These are phyloP conservation scores for Aspergillus niger DNA, from an alignment of 2,329 filamentous ascomycete genomes.

Conservation along the genomic window DNA sequence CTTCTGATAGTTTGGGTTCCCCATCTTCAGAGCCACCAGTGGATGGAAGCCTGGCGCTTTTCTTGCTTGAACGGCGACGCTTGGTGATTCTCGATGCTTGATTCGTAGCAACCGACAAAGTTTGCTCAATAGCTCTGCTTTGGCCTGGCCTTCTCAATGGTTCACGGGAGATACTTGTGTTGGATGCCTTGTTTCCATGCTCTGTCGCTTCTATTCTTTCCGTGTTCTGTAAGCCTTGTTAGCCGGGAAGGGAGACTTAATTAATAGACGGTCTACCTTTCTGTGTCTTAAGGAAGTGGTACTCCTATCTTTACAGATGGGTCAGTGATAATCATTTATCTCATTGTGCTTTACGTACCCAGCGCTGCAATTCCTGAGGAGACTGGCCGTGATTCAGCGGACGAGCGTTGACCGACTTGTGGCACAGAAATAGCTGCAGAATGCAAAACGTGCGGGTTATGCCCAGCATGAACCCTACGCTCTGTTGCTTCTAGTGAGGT, in stretches of 20 bases:
- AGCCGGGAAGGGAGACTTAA: neutral
- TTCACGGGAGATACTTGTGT: too few species aligned
- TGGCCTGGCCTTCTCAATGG: too few species aligned
- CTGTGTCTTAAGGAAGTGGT: too few species aligned
- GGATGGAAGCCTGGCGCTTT: neutral
- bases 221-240: neutral
- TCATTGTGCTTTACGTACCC: neutral
- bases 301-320: too few species aligned
- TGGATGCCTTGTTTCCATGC: too few species aligned
- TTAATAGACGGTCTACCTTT: neutral
- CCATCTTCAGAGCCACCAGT: neutral
- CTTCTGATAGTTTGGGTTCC: slow-evolving; percentile 30
- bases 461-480: neutral
- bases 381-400: neutral
- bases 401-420: neutral
- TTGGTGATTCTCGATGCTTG: slow-evolving; percentile 21
- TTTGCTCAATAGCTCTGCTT: neutral
- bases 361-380: neutral
- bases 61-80: slow-evolving; percentile 13
- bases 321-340: too few species aligned
- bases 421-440: neutral
- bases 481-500: too few species aligned
- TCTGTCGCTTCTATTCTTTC: neutral
- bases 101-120: neutral
- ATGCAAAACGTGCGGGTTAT: too few species aligned